Percentiles rank a stretch among this genome's conserved stretches.
These are phyloP conservation scores for Stagonosporopsis cucurbitacearum DNA, from an alignment of 2,329 filamentous ascomycete species.

Conservation along the genomic window DNA sequence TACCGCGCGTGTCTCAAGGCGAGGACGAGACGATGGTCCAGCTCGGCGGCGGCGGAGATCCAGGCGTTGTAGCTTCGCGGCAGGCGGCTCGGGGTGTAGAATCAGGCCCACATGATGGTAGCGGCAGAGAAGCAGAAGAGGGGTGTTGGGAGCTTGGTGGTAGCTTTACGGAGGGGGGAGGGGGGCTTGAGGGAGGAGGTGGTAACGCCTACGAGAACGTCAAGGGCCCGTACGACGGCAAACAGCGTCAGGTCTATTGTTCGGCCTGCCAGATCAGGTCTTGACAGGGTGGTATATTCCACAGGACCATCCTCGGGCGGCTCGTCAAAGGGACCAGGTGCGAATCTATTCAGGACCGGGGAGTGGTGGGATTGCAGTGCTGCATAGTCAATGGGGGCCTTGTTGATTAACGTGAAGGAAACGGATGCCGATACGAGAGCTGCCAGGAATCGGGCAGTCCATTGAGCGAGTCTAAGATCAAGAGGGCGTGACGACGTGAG, in stretches of 20 bases:
- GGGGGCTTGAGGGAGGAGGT: not conserved
- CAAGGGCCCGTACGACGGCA: constrained; percentile 72
- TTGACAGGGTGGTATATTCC: constrained; percentile 17
- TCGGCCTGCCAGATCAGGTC: constrained; percentile 64
- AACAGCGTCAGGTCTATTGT: constrained; percentile 87
- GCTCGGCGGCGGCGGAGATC: constrained; percentile 78
- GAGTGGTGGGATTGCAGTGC: not conserved
- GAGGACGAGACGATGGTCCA: constrained; percentile 76
- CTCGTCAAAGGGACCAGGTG: constrained; percentile 34
- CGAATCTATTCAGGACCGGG: constrained; percentile 17
- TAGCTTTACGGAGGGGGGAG: constrained; percentile 21
- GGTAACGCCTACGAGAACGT: constrained; percentile 62
- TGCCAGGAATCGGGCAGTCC: constrained; percentile 51
- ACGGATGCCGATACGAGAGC: constrained; percentile 58
- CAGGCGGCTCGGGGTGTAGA: constrained; percentile 74
- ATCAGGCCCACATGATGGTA: constrained; percentile 88
- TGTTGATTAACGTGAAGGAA: constrained; percentile 58
- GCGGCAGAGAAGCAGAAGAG: constrained; percentile 76
- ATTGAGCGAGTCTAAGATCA: not conserved
- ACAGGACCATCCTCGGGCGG: constrained; percentile 29
- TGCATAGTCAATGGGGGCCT: constrained; percentile 29
- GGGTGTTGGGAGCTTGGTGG: constrained; percentile 65
- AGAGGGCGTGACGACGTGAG: constrained; percentile 16
- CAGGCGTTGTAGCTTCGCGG: constrained; percentile 79
- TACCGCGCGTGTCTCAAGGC: constrained; percentile 71